Evolutionary conservation across 495 filamentous ascomycete genomes (phyloP).

Genomic region (Viridothelium virens): DNA sequence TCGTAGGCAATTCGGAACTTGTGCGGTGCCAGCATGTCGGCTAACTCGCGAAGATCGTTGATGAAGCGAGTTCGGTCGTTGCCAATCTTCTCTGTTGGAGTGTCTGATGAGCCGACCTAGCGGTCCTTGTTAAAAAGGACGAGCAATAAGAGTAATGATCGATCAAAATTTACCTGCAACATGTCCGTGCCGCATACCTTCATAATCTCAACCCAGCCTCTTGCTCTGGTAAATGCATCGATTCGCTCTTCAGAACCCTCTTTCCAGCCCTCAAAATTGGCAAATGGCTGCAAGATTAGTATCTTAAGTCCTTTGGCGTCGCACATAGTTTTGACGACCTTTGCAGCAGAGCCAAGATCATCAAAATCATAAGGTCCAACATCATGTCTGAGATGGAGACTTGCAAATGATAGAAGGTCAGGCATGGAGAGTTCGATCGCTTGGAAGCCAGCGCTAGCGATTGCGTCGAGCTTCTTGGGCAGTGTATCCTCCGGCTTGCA

Average conservation of each 20-base stretch:
- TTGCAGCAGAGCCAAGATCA: constrained; percentile 44
- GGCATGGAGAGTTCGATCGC: constrained; percentile 71
- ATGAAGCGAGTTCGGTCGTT: constrained; percentile 45
- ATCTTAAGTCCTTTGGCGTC: constrained; percentile 48
- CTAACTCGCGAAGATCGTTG: constrained; percentile 54
- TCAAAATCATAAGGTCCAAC: constrained; percentile 50
- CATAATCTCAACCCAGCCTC: constrained; percentile 69
- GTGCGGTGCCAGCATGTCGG: constrained; percentile 52
- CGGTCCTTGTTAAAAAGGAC: not conserved
- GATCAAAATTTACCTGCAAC: constrained; percentile 49
- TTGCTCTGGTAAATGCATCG: constrained; percentile 58
- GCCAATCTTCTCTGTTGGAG: constrained; percentile 42
- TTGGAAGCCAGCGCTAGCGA: constrained; percentile 57
- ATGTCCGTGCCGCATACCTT: constrained; percentile 59
- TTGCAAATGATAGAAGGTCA: constrained; percentile 60
- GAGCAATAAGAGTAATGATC: not conserved
- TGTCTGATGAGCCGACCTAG: constrained; percentile 63
- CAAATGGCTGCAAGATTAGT: constrained; percentile 71
- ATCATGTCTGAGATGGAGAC: constrained; percentile 41
- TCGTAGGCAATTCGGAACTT: constrained; percentile 64
- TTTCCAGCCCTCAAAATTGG: constrained; percentile 74
- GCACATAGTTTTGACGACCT: constrained; percentile 47
- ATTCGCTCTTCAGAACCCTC: constrained; percentile 48
- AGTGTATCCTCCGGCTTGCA: constrained; percentile 47
- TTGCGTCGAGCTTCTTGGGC: constrained; percentile 57